Conservation (phyloP, 2,329 filamentous ascomycete genomes). For the Cladosporium velox region DNA sequence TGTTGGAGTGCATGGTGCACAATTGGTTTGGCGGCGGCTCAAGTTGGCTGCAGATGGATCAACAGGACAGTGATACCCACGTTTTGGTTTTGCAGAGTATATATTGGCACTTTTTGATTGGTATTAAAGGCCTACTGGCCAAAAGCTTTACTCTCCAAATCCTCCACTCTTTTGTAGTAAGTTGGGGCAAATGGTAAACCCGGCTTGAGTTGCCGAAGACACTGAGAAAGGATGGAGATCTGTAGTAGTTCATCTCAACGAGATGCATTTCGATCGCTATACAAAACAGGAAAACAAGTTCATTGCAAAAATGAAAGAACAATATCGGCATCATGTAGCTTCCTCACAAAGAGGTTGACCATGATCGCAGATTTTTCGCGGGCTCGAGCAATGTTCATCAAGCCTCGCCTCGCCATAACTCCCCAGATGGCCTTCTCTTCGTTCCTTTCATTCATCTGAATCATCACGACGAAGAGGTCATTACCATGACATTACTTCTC, state of each 20-base stretch:
- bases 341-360: neutral
- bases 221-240: neutral
- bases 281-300: neutral
- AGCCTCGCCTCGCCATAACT: conserved; percentile 10
- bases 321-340: neutral
- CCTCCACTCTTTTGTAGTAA: neutral
- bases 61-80: neutral
- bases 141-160: neutral
- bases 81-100: neutral
- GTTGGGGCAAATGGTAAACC: neutral
- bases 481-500: neutral
- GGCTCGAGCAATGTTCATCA: conserved; percentile 22
- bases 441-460: neutral
- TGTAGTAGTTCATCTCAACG: neutral
- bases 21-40: neutral
- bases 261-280: conserved; percentile 9
- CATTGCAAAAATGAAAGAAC: neutral
- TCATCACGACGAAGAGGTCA: neutral
- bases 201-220: neutral
- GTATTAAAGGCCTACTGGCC: too few relatives aligned
- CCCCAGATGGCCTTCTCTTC: neutral
- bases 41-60: neutral
- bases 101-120: neutral
- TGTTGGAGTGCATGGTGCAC: neutral
- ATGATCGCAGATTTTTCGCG: conserved; percentile 4